These are phyloP conservation scores for Alternaria ethzedia DNA, from an alignment of 2,329 filamentous ascomycete species.

Conservation along the genomic window DNA sequence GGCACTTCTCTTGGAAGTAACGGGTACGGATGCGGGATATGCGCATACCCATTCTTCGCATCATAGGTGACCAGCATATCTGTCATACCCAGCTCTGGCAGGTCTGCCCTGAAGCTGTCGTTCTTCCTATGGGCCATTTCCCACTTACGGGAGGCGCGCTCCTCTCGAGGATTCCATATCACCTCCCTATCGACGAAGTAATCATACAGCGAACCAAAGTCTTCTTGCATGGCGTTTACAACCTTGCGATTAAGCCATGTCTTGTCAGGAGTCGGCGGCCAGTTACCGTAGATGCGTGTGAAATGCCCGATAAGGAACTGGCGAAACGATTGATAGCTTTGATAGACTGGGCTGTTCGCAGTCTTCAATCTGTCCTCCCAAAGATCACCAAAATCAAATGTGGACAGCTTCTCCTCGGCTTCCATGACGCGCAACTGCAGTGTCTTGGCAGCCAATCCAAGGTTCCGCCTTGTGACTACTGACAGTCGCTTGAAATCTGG, in stretches of 20 bases:
- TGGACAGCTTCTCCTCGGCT: conserved; percentile 65
- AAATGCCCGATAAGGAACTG: conserved; percentile 68
- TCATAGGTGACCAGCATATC: conserved; percentile 72
- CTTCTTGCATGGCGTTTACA: conserved; percentile 64
- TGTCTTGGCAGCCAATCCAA: conserved; percentile 67
- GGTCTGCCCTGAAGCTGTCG: conserved; percentile 50
- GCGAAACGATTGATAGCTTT: conserved; percentile 65
- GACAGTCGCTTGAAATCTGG: conserved; percentile 66
- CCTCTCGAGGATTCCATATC: conserved; percentile 68
- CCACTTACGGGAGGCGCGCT: conserved; percentile 68
- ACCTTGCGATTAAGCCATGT: conserved; percentile 67
- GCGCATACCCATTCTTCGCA: conserved; percentile 62
- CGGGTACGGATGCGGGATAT: conserved; percentile 67
- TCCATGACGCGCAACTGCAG: conserved; percentile 67
- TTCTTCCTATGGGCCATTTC: conserved; percentile 58
- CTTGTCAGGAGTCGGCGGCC: conserved; percentile 61
- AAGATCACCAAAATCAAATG: conserved; percentile 67
- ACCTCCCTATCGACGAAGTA: conserved; percentile 73
- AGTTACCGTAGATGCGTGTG: conserved; percentile 61
- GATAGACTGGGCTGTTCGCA: conserved; percentile 53
- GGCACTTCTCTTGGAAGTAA: conserved; percentile 59
- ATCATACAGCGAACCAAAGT: conserved; percentile 74
- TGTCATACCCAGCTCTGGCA: conserved; percentile 66
- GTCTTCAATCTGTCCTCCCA: conserved; percentile 55
- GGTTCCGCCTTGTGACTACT: conserved; percentile 66